Percentiles rank a stretch among this genome's conserved stretches.
Evolutionary conservation across 169 alveolate species (phyloP).

Genomic region (Plasmodium knowlesi): DNA sequence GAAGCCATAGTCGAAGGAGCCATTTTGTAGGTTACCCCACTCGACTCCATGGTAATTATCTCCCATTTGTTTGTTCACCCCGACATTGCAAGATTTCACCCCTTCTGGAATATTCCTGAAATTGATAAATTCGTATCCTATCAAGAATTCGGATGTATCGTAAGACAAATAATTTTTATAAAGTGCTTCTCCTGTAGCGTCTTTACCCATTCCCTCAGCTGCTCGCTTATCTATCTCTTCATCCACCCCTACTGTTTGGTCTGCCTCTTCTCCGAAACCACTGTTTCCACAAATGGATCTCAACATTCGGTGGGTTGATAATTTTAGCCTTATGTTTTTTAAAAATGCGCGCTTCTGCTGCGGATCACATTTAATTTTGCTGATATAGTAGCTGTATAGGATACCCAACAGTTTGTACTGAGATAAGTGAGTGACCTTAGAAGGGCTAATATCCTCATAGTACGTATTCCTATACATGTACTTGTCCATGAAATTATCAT

Average conservation of each 20-base stretch:
- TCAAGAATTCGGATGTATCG: slow-evolving; percentile 47
- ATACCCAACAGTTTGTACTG: slow-evolving; percentile 86
- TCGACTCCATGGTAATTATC: background rate
- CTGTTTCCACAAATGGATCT: slow-evolving; percentile 30
- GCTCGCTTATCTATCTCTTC: background rate
- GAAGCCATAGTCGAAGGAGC: background rate
- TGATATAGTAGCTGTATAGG: slow-evolving; percentile 73
- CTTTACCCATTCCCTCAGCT: background rate
- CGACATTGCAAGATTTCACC: background rate
- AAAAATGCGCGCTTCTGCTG: slow-evolving; percentile 44
- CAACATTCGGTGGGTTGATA: slow-evolving; percentile 72
- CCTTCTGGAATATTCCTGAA: slow-evolving; percentile 4
- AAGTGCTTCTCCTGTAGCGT: background rate
- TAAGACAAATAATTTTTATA: slow-evolving; percentile 18
- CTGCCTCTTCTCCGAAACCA: background rate
- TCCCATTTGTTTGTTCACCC: background rate
- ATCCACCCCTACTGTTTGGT: background rate
- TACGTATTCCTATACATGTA: slow-evolving; percentile 82
- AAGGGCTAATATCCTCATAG: slow-evolving; percentile 86
- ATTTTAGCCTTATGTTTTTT: slow-evolving; percentile 56
- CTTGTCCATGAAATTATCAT: slow-evolving; percentile 33
- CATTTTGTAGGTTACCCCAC: background rate
- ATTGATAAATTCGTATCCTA: slow-evolving; percentile 58
- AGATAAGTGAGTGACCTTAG: slow-evolving; percentile 86
- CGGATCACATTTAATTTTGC: slow-evolving; percentile 69